Conservation (phyloP, 257 asterid genomes). For the Cruciata laevipes region DNA sequence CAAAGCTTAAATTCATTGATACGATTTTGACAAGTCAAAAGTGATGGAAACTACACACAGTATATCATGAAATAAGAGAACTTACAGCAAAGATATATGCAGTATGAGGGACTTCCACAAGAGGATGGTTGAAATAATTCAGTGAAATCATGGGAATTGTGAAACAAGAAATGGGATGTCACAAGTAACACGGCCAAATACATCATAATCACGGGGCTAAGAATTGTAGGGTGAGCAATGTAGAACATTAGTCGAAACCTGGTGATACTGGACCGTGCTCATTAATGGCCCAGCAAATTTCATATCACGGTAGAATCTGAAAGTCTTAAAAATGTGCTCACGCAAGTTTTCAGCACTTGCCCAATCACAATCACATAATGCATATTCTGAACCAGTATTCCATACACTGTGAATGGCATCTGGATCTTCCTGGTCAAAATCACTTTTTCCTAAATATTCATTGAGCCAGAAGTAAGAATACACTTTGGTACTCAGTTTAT, state of each 20-base stretch:
- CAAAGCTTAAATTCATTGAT: too few relatives aligned
- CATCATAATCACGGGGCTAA: constrained; percentile 74
- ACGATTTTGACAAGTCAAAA: too few relatives aligned
- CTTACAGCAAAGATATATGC: too few relatives aligned
- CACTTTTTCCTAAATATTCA: constrained; percentile 72
- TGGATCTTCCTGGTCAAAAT: constrained; percentile 48
- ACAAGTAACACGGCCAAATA: too few relatives aligned
- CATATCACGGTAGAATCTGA: constrained; percentile 54
- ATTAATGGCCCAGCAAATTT: constrained; percentile 42
- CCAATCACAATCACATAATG: constrained; percentile 78
- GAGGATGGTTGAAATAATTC: too few relatives aligned
- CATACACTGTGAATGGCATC: constrained; percentile 20
- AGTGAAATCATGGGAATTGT: too few relatives aligned
- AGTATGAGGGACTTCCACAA: too few relatives aligned
- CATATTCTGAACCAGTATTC: constrained; percentile 63
- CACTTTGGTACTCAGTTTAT: constrained; percentile 72
- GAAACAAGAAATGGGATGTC: too few relatives aligned
- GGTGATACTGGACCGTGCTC: constrained; percentile 67
- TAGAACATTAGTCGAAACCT: constrained; percentile 58
- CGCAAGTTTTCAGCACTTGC: constrained; percentile 74
- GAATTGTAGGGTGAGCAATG: constrained; percentile 63
- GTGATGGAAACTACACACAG: too few relatives aligned
- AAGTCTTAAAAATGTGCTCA: constrained; percentile 63
- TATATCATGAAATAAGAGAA: too few relatives aligned
- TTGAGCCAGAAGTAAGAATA: constrained; percentile 94